Base-by-base conservation (phyloP, 148 eudicot genomes). In the Arctostaphylos glauca region DNA sequence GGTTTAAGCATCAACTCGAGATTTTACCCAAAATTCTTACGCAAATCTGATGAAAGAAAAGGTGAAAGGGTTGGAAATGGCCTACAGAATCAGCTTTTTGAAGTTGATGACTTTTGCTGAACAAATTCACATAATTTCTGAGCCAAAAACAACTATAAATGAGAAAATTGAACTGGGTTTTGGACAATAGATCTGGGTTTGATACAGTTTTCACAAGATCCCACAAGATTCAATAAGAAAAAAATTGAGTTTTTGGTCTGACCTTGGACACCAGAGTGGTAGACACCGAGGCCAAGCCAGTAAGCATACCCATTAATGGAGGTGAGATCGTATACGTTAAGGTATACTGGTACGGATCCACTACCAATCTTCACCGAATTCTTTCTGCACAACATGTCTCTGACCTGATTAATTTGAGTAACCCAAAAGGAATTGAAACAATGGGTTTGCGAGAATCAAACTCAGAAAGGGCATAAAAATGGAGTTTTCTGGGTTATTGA, bases 241-340 rank as follows among this genome's bases (percentile, higher is more conserved):
- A 18, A 15, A 18, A n/a, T 3, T 1, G 5, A 52, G 41, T 19
- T 21, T 23, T 44, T 43, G 55, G 4, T 14, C 82, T 41, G 50
- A 88, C 88, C 90, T 88, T 88, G 83, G 25, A 88, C 90, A 60
- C 90, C 90, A 15, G 90, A 88, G 55, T 88, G 90, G 77, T 86
- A 88, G 74, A 82, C 90, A 0, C 90, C 90, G 9, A 88, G 90
- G 47, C 90, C 90, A 16, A 88, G 78, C 90, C 90, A 88, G 75
- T 88, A 86, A 53, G 90, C 87, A 56, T 88, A 88, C 41, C 89
- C 88, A 70, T 88, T 88, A 12, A 86, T 78, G 77, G 90, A 66
- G 56, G 88, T 88, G 16, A 88, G 87, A 88, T 88, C 90, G 59
- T 88, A 88, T 0, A 88, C 90, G 58, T 88, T 86, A 7, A 88